A percentile compares a stretch with the other conserved stretches of the same genome.
phyloP scores from a whole-genome alignment of 176 grass and related monocot genomes.

The Elaeis guineensis region DNA sequence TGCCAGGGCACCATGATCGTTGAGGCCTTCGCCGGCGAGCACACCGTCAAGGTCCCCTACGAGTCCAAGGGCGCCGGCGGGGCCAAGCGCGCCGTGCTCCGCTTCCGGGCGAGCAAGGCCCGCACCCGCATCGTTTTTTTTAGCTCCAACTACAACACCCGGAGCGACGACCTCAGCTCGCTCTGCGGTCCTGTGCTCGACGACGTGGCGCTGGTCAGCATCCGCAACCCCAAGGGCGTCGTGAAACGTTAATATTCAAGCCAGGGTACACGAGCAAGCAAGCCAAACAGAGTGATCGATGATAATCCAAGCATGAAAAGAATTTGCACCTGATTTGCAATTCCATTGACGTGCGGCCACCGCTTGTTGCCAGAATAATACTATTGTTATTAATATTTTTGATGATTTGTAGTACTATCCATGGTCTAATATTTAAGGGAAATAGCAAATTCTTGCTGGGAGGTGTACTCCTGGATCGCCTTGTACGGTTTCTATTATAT shows the following conservation, averaged over 20 bases:
- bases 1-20: slow-evolving; percentile 61
- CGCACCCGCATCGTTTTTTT: slow-evolving; percentile 74
- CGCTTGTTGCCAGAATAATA: too few species aligned
- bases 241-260: not conserved
- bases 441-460: too few species aligned
- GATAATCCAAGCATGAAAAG: too few species aligned
- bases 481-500: too few species aligned
- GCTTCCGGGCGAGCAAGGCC: slow-evolving; percentile 35
- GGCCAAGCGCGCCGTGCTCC: slow-evolving; percentile 43
- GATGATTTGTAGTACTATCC: too few species aligned
- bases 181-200: slow-evolving; percentile 85
- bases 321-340: too few species aligned
- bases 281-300: too few species aligned
- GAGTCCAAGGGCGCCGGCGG: slow-evolving; percentile 57
- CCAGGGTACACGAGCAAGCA: too few species aligned
- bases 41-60: slow-evolving; percentile 47
- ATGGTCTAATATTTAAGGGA: too few species aligned
- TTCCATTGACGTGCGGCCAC: too few species aligned
- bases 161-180: slow-evolving; percentile 81
- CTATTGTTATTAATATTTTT: too few species aligned
- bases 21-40: slow-evolving; percentile 60
- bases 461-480: too few species aligned
- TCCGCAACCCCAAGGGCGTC: slow-evolving; percentile 28
- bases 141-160: slow-evolving; percentile 64
- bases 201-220: slow-evolving; percentile 64